Percentiles rank a stretch among this genome's conserved stretches.
Conservation (phyloP, 345 rosid genomes). For the Lenwebbia sp. region DNA sequence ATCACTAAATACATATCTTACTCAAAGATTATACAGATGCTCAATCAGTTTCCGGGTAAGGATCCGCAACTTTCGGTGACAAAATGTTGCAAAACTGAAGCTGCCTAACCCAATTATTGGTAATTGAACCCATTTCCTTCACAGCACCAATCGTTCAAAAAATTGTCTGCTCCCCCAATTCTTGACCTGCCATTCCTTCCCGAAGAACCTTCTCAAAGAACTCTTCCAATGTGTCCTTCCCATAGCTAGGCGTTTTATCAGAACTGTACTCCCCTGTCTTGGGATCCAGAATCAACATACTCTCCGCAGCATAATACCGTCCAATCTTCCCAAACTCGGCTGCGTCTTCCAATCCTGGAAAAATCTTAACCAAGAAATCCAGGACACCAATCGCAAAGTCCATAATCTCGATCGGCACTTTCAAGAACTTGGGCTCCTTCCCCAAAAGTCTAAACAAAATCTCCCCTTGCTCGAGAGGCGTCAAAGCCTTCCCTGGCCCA, state of each 20-base stretch:
- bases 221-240: slow-evolving; percentile 76
- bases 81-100: neutral
- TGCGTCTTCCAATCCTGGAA: slow-evolving; percentile 76
- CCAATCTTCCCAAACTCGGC: slow-evolving; percentile 97
- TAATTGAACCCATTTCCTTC: neutral
- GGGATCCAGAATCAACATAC: slow-evolving; percentile 80
- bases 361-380: slow-evolving; percentile 56
- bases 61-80: neutral
- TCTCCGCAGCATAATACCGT: slow-evolving; percentile 91
- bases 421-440: slow-evolving; percentile 79
- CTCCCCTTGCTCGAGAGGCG: slow-evolving; percentile 89
- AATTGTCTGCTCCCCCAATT: slow-evolving; percentile 82
- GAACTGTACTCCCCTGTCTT: slow-evolving; percentile 78
- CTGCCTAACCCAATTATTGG: neutral
- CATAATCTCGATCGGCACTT: slow-evolving; percentile 88
- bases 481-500: slow-evolving; percentile 88
- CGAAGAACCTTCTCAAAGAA: slow-evolving; percentile 64
- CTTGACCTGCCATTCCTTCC: slow-evolving; percentile 96
- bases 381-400: slow-evolving; percentile 70
- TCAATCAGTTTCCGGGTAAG: neutral
- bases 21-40: neutral
- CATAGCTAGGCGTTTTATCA: slow-evolving; percentile 87
- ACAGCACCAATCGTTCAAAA: slow-evolving; percentile 16
- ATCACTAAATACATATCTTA: neutral
- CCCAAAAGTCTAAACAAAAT: slow-evolving; percentile 62